Conservation (phyloP, 495 filamentous ascomycete species). For the Eremomyces bilateralis region DNA sequence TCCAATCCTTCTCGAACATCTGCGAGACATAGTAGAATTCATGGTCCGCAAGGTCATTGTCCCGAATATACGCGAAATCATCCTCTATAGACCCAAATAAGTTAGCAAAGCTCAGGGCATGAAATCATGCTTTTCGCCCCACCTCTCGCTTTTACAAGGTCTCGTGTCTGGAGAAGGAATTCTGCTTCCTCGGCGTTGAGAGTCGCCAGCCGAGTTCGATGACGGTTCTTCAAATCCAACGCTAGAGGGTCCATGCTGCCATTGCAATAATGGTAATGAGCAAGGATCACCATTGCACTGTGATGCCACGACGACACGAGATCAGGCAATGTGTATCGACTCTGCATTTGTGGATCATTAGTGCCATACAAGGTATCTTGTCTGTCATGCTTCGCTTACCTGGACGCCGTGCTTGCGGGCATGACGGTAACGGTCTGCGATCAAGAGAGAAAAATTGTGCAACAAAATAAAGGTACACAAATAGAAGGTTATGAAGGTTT, state of each 20-base stretch:
- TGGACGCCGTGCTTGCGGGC: conserved; percentile 1
- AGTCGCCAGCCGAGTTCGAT: not conserved
- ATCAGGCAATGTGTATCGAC: not conserved
- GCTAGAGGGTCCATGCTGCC: conserved; percentile 1
- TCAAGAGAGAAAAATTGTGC: conserved; percentile 2
- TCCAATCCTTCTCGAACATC: conserved; percentile 2
- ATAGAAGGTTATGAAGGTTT: conserved; percentile 1
- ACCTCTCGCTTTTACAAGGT: conserved; percentile 1
- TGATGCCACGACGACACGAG: conserved; percentile 1
- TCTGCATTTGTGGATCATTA: not conserved
- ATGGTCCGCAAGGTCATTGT: conserved; percentile 1
- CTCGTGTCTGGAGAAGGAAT: conserved; percentile 1
- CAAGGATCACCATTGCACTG: conserved; percentile 3
- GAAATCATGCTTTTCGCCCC: not conserved
- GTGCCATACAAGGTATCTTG: not conserved
- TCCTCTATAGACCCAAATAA: not conserved
- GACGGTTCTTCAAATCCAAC: conserved; percentile 1
- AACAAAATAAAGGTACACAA: conserved; percentile 1
- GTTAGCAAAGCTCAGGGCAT: not conserved
- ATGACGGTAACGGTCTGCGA: conserved; percentile 1
- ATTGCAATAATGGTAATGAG: conserved; percentile 4
- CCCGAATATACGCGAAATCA: conserved; percentile 1
- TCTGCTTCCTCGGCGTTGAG: conserved; percentile 3
- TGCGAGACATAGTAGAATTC: conserved; percentile 3
- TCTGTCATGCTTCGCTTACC: not conserved